phyloP scores from a whole-genome alignment of 441 rosid species.

The Syzygium syzygioides region DNA sequence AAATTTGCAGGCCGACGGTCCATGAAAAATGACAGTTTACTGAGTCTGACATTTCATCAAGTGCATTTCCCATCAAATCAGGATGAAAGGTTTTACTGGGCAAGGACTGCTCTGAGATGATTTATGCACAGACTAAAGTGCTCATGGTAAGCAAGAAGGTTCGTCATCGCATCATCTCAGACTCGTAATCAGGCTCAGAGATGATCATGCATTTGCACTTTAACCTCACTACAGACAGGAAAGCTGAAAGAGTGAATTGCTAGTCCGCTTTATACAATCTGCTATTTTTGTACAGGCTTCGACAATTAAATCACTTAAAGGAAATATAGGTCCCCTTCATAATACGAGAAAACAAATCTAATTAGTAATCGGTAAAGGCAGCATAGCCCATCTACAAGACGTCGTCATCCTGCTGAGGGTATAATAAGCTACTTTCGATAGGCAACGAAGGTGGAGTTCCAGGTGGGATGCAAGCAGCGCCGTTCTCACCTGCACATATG shows the following conservation, averaged over 20 bases:
- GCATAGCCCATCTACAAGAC: conserved; percentile 40
- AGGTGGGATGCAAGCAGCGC: conserved; percentile 86
- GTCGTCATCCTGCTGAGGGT: conserved; percentile 55
- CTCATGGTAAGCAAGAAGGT: not conserved
- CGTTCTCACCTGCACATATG: conserved; percentile 89
- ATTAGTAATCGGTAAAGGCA: not conserved
- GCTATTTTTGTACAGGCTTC: not conserved
- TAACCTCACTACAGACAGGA: not conserved
- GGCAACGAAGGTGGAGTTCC: conserved; percentile 95
- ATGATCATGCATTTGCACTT: not conserved
- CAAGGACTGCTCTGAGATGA: not conserved
- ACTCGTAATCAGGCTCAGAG: not conserved
- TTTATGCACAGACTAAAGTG: not conserved
- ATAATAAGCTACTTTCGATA: conserved; percentile 40
- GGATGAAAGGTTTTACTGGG: not conserved
- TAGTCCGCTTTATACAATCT: not conserved
- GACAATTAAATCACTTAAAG: not conserved
- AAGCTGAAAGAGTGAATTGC: not conserved
- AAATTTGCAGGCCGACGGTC: not conserved
- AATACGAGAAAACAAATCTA: not conserved
- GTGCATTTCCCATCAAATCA: not conserved
- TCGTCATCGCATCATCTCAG: not conserved
- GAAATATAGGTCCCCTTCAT: not conserved
- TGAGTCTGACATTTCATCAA: not conserved
- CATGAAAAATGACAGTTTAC: not conserved